Conservation (phyloP, 768 basidiomycete species). For the Trametes punicea region DNA sequence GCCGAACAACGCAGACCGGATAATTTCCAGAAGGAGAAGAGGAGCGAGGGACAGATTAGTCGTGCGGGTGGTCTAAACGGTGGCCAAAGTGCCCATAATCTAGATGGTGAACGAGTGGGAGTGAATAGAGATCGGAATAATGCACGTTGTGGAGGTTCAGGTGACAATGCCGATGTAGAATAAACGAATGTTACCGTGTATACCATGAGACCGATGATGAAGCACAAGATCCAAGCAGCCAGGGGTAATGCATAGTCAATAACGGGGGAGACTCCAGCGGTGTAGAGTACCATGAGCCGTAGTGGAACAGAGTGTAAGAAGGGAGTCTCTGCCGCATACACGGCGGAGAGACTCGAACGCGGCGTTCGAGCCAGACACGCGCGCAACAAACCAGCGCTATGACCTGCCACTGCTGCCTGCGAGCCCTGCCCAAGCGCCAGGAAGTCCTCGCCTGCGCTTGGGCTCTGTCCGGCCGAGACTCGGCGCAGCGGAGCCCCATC, state of each 20-base stretch:
- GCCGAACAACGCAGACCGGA: background rate
- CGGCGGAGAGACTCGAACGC: background rate
- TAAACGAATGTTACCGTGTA: background rate
- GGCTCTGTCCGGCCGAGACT: constrained; percentile 22
- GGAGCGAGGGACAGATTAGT: background rate
- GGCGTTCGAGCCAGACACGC: background rate
- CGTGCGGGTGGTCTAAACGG: background rate
- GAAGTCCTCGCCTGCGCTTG: constrained; percentile 34
- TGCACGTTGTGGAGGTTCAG: too few species aligned
- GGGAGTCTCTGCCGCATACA: background rate
- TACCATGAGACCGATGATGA: background rate
- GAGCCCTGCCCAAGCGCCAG: constrained; percentile 31
- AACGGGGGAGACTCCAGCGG: background rate
- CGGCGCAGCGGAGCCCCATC: constrained; percentile 21
- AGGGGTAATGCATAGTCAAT: background rate
- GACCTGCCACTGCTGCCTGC: constrained; percentile 7
- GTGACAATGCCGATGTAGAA: background rate
- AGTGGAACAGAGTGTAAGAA: too few species aligned
- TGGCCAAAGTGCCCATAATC: background rate
- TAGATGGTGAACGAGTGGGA: background rate
- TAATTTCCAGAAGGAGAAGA: background rate
- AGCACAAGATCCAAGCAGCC: background rate
- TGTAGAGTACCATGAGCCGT: background rate
- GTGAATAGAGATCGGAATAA: background rate
- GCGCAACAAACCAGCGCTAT: background rate